Conservation (phyloP, 257 asterid species). For the Leonotis leonurus region DNA sequence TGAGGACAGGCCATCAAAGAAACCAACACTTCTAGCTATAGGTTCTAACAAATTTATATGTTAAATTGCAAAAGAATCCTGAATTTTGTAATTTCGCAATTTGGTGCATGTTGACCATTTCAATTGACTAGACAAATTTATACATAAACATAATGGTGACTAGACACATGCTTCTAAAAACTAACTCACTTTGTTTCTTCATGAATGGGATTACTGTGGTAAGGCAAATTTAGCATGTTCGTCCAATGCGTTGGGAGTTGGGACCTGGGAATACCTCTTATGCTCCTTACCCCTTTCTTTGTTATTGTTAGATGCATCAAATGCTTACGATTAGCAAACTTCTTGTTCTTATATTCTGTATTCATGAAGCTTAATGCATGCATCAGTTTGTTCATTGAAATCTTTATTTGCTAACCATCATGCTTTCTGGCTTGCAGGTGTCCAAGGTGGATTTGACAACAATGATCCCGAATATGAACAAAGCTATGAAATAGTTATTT, state of each 20-base stretch:
- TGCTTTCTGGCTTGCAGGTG: constrained; percentile 40
- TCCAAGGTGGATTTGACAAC: constrained; percentile 89
- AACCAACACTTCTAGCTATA: constrained; percentile 90
- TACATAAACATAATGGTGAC: background rate
- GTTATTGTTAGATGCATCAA: constrained; percentile 1
- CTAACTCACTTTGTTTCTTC: background rate
- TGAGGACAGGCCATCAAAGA: constrained; percentile 91
- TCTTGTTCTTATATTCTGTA: background rate
- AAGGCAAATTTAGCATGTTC: background rate
- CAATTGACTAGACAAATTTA: background rate
- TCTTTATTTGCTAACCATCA: background rate
- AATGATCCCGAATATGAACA: constrained; percentile 71
- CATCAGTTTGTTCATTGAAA: background rate
- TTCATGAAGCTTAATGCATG: background rate
- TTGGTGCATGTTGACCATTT: background rate
- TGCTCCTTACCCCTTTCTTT: background rate
- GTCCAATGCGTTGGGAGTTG: background rate
- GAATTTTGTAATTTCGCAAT: background rate
- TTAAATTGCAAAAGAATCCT: background rate
- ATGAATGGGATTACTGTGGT: background rate
- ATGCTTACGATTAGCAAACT: background rate
- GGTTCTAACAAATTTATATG: constrained; percentile 36
- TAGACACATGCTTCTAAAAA: background rate
- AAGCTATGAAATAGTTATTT: constrained; percentile 57
- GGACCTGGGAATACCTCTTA: background rate